Percentiles rank a stretch among this genome's conserved stretches.
Evolutionary conservation across 768 basidiomycete species (phyloP).

Genomic region (Tephrocybe sp.): DNA sequence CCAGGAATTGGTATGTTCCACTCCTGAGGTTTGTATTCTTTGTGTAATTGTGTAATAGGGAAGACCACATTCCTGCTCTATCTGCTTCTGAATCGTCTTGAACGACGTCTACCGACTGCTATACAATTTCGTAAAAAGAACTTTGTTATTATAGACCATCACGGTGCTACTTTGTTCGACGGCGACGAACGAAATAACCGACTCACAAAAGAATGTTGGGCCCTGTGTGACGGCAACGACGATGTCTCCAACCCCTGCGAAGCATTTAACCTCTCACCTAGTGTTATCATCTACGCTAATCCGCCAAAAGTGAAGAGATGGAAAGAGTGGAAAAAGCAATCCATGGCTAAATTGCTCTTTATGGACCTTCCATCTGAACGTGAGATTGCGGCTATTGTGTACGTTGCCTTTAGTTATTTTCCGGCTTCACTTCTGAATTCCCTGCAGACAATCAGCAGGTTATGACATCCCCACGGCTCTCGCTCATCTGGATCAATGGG

Average conservation of each 20-base stretch:
- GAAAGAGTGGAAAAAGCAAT: background rate
- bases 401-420: background rate
- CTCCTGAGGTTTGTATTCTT: background rate
- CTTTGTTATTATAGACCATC: background rate
- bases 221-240: background rate
- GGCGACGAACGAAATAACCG: background rate
- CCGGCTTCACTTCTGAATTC: background rate
- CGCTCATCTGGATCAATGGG: background rate
- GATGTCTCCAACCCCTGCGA: background rate
- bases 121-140: conserved; percentile 3
- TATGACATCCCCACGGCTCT: background rate
- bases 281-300: background rate
- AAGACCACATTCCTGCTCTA: conserved; percentile 4
- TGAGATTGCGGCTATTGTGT: conserved; percentile 1
- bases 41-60: background rate
- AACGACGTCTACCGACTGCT: conserved; percentile 1
- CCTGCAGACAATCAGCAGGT: background rate
- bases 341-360: background rate
- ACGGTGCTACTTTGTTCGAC: background rate
- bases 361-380: background rate
- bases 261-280: background rate
- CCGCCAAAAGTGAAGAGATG: background rate
- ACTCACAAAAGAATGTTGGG: background rate
- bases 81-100: background rate
- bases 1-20: background rate